Evolutionary conservation across 2,329 filamentous ascomycete genomes (phyloP).

Genomic region (Monosporascus cannonballus): DNA sequence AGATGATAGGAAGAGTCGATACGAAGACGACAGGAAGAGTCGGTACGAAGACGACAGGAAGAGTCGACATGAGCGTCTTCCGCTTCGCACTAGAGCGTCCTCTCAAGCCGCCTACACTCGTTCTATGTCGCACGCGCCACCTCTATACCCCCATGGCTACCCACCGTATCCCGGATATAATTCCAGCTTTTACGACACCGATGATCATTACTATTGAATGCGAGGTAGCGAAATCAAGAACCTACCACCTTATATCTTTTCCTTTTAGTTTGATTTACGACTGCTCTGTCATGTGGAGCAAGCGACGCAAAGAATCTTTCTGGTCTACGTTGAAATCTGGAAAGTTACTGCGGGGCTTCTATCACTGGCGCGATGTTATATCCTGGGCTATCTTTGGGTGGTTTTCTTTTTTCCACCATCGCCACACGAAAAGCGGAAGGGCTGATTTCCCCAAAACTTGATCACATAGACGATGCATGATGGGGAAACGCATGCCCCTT

Average conservation of each 20-base stretch:
- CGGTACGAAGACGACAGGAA: conserved; percentile 8
- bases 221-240: background rate
- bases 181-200: conserved; percentile 4
- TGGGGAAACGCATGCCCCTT: conserved; percentile 5
- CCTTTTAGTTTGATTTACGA: background rate
- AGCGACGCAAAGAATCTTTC: background rate
- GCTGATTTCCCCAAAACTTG: conserved; percentile 16
- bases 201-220: background rate
- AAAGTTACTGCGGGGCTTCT: conserved; percentile 6
- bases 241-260: background rate
- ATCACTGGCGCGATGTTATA: conserved; percentile 1
- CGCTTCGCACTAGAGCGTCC: conserved; percentile 38
- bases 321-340: conserved; percentile 10
- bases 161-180: background rate
- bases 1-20: conserved; percentile 1
- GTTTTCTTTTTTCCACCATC: background rate
- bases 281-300: background rate
- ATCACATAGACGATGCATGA: conserved; percentile 6
- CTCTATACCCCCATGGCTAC: conserved; percentile 3
- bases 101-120: conserved; percentile 43
- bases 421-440: conserved; percentile 4
- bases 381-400: background rate
- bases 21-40: background rate
- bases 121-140: background rate
- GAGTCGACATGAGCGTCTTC: conserved; percentile 34